phyloP scores from a whole-genome alignment of 2,329 filamentous ascomycete genomes.

The Fusarium penzigii region DNA sequence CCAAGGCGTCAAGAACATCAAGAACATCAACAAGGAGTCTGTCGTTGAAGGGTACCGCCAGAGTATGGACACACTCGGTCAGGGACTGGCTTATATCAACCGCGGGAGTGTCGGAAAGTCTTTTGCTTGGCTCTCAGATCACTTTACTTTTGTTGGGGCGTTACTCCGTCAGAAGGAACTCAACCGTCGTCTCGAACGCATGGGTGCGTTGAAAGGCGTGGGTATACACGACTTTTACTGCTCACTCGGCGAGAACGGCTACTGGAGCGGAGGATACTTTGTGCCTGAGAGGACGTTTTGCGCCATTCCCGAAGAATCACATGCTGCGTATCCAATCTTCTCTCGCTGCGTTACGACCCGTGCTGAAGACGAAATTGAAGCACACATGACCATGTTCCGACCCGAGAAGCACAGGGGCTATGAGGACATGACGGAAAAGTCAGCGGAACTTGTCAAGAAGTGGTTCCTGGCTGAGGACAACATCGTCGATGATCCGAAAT shows the following conservation, averaged over 20 bases:
- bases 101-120: constrained; percentile 64
- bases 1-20: constrained; percentile 46
- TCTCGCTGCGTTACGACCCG: constrained; percentile 63
- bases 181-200: constrained; percentile 62
- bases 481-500: constrained; percentile 48
- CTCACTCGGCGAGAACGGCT: constrained; percentile 70
- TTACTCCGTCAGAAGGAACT: constrained; percentile 75
- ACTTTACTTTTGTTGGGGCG: constrained; percentile 83
- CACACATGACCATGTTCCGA: constrained; percentile 69
- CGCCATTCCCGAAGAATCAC: constrained; percentile 60
- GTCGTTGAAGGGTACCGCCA: constrained; percentile 51
- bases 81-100: constrained; percentile 59
- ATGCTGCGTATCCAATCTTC: constrained; percentile 43
- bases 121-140: constrained; percentile 76
- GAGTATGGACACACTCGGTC: constrained; percentile 49
- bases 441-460: constrained; percentile 56
- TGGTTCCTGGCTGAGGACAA: constrained; percentile 55
- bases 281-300: constrained; percentile 77
- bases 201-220: constrained; percentile 62
- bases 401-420: constrained; percentile 64
- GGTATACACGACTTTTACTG: constrained; percentile 77
- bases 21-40: constrained; percentile 49
- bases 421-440: constrained; percentile 60
- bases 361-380: constrained; percentile 69
- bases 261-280: constrained; percentile 60